Percentiles rank a stretch among this genome's conserved stretches.
These are phyloP conservation scores for Coniosporium tulheliwenetii DNA, from an alignment of 2,329 filamentous ascomycete genomes.

Conservation along the genomic window DNA sequence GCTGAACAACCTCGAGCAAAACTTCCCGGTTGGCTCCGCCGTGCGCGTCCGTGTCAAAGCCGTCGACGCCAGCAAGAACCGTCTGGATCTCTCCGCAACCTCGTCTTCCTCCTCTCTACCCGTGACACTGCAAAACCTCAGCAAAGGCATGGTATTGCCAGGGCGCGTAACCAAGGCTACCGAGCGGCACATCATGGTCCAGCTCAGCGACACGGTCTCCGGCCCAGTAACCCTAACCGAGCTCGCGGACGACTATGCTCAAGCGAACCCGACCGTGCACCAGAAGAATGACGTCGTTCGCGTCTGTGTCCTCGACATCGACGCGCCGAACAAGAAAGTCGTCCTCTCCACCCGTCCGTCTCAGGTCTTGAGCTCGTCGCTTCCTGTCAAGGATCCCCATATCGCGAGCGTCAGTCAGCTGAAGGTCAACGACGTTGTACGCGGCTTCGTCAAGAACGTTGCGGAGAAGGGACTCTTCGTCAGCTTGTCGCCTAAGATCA, in stretches of 20 bases:
- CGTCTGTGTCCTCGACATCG: slow-evolving; percentile 70
- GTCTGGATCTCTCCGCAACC: slow-evolving; percentile 69
- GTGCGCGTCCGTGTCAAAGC: slow-evolving; percentile 63
- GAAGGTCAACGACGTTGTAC: slow-evolving; percentile 60
- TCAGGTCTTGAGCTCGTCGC: slow-evolving; percentile 71
- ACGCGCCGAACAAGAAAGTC: slow-evolving; percentile 71
- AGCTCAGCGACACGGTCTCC: slow-evolving; percentile 65
- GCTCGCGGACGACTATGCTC: slow-evolving; percentile 70
- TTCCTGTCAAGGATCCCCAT: slow-evolving; percentile 68
- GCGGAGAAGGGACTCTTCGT: slow-evolving; percentile 83
- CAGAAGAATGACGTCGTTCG: slow-evolving; percentile 76
- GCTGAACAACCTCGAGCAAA: slow-evolving; percentile 56
- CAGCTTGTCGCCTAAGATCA: slow-evolving; percentile 63
- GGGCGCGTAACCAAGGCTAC: slow-evolving; percentile 74
- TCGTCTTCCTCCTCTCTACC: slow-evolving; percentile 40
- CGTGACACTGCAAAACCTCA: slow-evolving; percentile 55
- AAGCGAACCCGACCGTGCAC: slow-evolving; percentile 59
- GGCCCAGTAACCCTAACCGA: slow-evolving; percentile 73
- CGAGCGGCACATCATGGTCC: slow-evolving; percentile 70
- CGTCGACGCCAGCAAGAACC: slow-evolving; percentile 57
- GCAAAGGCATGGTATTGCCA: slow-evolving; percentile 65
- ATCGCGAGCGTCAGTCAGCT: slow-evolving; percentile 57
- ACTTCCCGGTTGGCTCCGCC: slow-evolving; percentile 84
- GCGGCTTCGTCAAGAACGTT: slow-evolving; percentile 85
- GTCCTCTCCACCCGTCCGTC: slow-evolving; percentile 73